These are phyloP conservation scores for Prunus davidiana DNA, from an alignment of 306 rosid genomes.

Conservation along the genomic window DNA sequence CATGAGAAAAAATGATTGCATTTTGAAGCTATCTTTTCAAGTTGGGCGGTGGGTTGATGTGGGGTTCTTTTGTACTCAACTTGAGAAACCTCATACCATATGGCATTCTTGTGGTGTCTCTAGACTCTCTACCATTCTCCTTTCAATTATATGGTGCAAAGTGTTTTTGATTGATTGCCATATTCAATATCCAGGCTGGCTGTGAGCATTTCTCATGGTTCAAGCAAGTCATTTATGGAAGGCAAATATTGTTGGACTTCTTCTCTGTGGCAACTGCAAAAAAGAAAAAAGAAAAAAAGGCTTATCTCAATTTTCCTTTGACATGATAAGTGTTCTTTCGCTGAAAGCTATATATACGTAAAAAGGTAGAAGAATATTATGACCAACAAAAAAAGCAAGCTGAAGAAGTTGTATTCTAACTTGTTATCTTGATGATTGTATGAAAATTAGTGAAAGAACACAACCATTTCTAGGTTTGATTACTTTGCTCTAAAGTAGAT, in stretches of 20 bases:
- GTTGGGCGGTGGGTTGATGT: slow-evolving; percentile 15
- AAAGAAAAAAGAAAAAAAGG: background rate
- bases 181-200: background rate
- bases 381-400: no score
- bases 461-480: no score
- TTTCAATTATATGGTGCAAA: background rate
- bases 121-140: no score
- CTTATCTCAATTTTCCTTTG: background rate
- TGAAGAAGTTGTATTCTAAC: no score
- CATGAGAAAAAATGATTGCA: slow-evolving; percentile 13
- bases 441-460: no score
- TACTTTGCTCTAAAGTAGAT: no score
- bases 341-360: no score
- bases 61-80: slow-evolving; percentile 24
- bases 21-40: slow-evolving; percentile 11
- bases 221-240: background rate
- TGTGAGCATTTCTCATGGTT: background rate
- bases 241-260: background rate
- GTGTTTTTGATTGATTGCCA: background rate
- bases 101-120: background rate
- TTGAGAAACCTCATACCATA: slow-evolving; percentile 5
- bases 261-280: background rate
- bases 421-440: no score
- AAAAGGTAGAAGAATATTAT: no score
- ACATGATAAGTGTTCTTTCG: no score